Percentiles rank a stretch among this genome's conserved stretches.
Evolutionary conservation across 2,329 filamentous ascomycete genomes (phyloP).

Genomic region (Nemania serpens): DNA sequence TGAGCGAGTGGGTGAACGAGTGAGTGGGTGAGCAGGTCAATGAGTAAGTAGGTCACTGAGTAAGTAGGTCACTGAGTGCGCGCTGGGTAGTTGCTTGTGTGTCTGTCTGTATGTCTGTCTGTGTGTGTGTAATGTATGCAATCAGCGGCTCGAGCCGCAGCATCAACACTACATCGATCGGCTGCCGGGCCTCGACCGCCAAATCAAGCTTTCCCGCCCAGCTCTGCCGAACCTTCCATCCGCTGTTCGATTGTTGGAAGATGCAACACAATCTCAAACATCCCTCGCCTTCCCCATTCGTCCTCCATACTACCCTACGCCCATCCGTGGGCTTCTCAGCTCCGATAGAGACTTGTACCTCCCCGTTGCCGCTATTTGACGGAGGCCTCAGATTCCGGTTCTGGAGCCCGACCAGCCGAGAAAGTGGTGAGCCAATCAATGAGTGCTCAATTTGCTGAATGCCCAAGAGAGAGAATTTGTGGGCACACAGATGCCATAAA

Average conservation of each 20-base stretch:
- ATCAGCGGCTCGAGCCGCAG: slow-evolving; percentile 32
- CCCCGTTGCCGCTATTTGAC: slow-evolving; percentile 8
- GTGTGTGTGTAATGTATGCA: slow-evolving; percentile 24
- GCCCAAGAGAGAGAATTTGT: neutral
- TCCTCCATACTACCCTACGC: slow-evolving; percentile 15
- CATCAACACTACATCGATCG: slow-evolving; percentile 9
- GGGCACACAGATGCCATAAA: no score
- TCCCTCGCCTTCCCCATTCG: slow-evolving; percentile 25
- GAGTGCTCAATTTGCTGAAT: neutral
- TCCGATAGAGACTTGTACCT: slow-evolving; percentile 14
- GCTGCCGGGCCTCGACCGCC: slow-evolving; percentile 20
- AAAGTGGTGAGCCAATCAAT: neutral
- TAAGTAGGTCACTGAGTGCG: no score
- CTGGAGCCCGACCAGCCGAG: slow-evolving; percentile 17
- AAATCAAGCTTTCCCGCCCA: slow-evolving; percentile 30
- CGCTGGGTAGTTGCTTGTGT: slow-evolving; percentile 6
- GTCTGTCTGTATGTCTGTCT: no score
- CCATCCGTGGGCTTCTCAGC: slow-evolving; percentile 18
- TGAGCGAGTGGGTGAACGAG: no score
- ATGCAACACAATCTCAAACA: slow-evolving; percentile 28
- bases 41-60: no score
- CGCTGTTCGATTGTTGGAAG: slow-evolving; percentile 25
- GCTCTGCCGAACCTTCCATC: slow-evolving; percentile 29
- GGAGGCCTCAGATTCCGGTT: slow-evolving; percentile 17
- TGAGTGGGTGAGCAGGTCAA: no score